Evolutionary conservation across 306 rosid genomes (phyloP).

Genomic region (Cotoneaster glaucophyllus): DNA sequence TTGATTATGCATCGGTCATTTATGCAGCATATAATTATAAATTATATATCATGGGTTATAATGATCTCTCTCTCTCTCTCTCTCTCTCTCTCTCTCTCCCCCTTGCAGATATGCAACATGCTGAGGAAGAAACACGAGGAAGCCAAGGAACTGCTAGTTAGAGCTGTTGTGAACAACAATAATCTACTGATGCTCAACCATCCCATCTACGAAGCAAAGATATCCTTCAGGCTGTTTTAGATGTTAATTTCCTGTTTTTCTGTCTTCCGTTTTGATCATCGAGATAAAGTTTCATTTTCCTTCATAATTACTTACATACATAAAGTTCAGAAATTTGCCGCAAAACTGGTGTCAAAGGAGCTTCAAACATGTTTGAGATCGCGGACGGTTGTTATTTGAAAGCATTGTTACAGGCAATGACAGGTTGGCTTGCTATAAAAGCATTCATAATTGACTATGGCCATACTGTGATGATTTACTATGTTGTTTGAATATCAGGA

Average conservation of each 20-base stretch:
- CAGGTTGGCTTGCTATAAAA: not conserved
- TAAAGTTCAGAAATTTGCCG: conserved; percentile 69
- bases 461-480: not conserved
- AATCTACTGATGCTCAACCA: conserved; percentile 86
- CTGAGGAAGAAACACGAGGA: conserved; percentile 82
- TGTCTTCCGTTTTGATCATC: conserved; percentile 1
- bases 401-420: conserved; percentile 19
- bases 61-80: not conserved
- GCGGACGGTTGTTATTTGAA: conserved; percentile 11
- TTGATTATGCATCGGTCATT: not conserved
- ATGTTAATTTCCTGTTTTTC: conserved; percentile 1
- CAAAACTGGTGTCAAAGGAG: conserved; percentile 51
- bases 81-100: no score
- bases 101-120: conserved; percentile 69
- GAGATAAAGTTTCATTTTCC: conserved; percentile 23
- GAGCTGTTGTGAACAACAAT: conserved; percentile 72
- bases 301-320: conserved; percentile 48
- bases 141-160: conserved; percentile 71
- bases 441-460: no score
- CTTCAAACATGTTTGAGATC: conserved; percentile 35
- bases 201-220: conserved; percentile 73
- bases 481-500: not conserved
- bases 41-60: not conserved
- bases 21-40: not conserved
- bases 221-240: conserved; percentile 49